A percentile compares a stretch with the other conserved stretches of the same genome.
phyloP scores from a whole-genome alignment of 208 protist genomes.

The Acanthamoeba healyi region DNA sequence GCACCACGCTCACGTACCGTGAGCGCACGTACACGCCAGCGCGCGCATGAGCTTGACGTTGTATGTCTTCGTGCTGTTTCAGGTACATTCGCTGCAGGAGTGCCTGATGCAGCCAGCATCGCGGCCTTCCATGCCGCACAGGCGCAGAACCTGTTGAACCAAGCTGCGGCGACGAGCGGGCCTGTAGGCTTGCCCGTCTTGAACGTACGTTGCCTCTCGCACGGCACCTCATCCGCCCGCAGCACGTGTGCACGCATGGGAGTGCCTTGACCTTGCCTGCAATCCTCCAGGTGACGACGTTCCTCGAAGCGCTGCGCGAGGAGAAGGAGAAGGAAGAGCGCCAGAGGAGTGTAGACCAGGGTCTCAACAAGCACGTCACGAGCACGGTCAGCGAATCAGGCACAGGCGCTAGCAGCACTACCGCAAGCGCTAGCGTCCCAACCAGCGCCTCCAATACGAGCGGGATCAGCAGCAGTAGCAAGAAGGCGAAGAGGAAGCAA shows the following conservation, averaged over 20 bases:
- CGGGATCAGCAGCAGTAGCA: not conserved
- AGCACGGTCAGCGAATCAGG: not conserved
- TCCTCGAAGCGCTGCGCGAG: slow-evolving; percentile 23
- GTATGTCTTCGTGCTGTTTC: not conserved
- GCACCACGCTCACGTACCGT: too few relatives aligned
- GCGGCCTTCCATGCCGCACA: slow-evolving; percentile 19
- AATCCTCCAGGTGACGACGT: not conserved
- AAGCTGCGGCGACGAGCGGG: not conserved
- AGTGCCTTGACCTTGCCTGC: not conserved
- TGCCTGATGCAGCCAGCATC: not conserved
- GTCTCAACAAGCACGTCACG: not conserved
- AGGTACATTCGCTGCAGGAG: not conserved
- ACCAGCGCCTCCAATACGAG: too few relatives aligned
- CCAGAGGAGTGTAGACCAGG: not conserved
- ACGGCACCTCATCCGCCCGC: too few relatives aligned
- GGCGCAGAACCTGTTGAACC: not conserved
- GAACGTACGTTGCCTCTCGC: not conserved
- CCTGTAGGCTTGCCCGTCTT: slow-evolving; percentile 2
- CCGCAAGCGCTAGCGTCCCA: too few relatives aligned
- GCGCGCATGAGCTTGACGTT: too few relatives aligned
- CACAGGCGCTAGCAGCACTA: not conserved
- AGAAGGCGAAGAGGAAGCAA: not conserved
- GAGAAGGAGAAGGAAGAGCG: slow-evolving; percentile 42
- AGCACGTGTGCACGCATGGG: not conserved
- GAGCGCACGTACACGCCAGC: too few relatives aligned